A percentile compares a stretch with the other conserved stretches of the same genome.
phyloP scores from a whole-genome alignment of 169 alveolate genomes.

The Eimeria tenella region DNA sequence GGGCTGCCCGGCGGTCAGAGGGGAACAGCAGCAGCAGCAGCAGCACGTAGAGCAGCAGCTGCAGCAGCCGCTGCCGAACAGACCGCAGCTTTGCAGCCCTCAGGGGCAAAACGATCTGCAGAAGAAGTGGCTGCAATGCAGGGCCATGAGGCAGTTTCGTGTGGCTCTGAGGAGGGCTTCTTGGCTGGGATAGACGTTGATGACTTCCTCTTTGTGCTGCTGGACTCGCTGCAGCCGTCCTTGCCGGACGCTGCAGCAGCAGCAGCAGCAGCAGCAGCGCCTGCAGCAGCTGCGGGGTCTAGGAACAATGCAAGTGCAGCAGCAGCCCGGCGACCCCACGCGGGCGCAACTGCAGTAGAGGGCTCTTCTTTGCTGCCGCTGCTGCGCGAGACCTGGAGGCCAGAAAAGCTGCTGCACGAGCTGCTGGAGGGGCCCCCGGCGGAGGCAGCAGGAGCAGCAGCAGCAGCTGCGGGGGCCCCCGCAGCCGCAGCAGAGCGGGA shows the following conservation, averaged over 20 bases:
- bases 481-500: neutral
- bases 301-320: neutral
- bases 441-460: slow-evolving; percentile 41
- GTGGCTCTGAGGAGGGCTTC: neutral
- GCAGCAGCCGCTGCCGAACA: slow-evolving; percentile 24
- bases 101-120: neutral
- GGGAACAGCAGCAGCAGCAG: neutral
- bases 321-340: neutral
- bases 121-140: neutral
- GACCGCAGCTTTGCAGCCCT: neutral
- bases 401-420: slow-evolving; percentile 9
- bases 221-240: neutral
- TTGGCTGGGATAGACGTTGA: slow-evolving; percentile 15
- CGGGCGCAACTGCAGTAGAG: neutral
- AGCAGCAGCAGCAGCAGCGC: slow-evolving; percentile 24
- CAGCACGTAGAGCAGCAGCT: neutral
- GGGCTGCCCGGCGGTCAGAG: no score
- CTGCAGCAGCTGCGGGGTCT: neutral
- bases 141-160: neutral
- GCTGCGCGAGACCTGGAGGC: neutral
- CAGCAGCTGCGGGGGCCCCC: neutral
- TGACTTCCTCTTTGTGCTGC: slow-evolving; percentile 55
- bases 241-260: slow-evolving; percentile 19
- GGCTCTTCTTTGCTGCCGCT: neutral
- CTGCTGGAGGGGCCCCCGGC: neutral